Base-by-base conservation (phyloP, 2,329 filamentous ascomycete species). In the Scleromitrula shiraiana region DNA sequence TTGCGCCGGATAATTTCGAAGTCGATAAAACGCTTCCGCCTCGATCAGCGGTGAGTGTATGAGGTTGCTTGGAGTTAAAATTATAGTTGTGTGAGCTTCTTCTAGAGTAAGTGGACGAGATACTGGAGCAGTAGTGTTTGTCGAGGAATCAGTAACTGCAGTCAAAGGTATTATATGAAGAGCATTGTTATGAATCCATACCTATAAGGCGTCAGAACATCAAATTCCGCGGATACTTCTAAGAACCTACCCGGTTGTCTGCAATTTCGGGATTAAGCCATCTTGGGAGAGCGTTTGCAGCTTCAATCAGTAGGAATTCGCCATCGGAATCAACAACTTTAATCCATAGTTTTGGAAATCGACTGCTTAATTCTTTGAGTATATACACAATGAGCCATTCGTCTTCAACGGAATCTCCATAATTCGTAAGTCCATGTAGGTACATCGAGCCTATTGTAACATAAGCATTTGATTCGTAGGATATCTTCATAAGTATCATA, bases 381-480 rank as follows among this genome's bases (percentile, higher is more conserved):
- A 97, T 70, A 67, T 90, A 95, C 17, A 97, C 90, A 51, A 97
- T 83, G 5, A 97, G 77, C 94, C 93, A 98, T 70, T 98, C 94
- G 59, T 98, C 93, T 61, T 95, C 91, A 4, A 97, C 82, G 0
- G 89, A 93, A 66, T 98, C 94, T 7, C 91, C 90, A 60, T 89
- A 97, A 63, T 91, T 86, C 1, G 88, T 93, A 43, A 74, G 72
- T 17, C 91, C 91, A 53, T 80, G 77, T 5, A 98, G 75, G 54
- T 82, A 81, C n/a, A 72, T 62, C 7, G 79, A 62, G 1, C 73
- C 76, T 76, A 33, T 14, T 19, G 30, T 17, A n/a, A 17, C 27
- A 23, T 50, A n/a, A 30, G 32, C 19, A 17, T 10, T n/a, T 17
- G 23, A 9, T 17, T 17, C 10, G 9, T 7, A 23, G n/a, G 15